These are phyloP conservation scores for Parafenestella ontariensis DNA, from an alignment of 2,329 filamentous ascomycete genomes.

Conservation along the genomic window DNA sequence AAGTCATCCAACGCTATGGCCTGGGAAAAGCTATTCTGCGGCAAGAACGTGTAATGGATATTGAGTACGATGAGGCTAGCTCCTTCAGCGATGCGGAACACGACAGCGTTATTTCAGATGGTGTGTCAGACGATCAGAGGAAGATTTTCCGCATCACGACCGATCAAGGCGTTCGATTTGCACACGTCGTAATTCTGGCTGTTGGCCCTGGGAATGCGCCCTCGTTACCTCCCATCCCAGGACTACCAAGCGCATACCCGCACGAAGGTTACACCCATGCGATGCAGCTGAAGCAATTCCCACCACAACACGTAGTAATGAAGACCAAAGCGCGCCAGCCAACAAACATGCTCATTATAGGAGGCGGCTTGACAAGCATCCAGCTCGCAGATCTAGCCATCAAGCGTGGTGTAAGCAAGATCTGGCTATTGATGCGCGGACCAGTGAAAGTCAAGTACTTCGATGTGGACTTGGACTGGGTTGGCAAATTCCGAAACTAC, in stretches of 20 bases:
- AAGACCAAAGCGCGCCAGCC: slow-evolving; percentile 56
- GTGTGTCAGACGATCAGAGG: slow-evolving; percentile 42
- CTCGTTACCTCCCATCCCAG: slow-evolving; percentile 55
- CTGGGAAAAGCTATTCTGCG: slow-evolving; percentile 64
- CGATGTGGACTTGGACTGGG: slow-evolving; percentile 78
- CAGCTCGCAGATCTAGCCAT: slow-evolving; percentile 74
- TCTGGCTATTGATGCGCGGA: slow-evolving; percentile 74
- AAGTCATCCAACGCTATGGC: slow-evolving; percentile 50
- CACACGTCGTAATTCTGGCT: slow-evolving; percentile 71
- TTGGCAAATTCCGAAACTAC: slow-evolving; percentile 81
- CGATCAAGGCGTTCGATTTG: slow-evolving; percentile 61
- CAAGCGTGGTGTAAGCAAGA: slow-evolving; percentile 68
- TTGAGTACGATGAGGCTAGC: slow-evolving; percentile 64
- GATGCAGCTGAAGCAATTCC: slow-evolving; percentile 67
- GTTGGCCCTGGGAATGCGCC: slow-evolving; percentile 70
- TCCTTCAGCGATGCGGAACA: slow-evolving; percentile 24
- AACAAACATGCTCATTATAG: slow-evolving; percentile 74
- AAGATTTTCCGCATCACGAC: slow-evolving; percentile 72
- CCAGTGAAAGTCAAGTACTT: slow-evolving; percentile 73
- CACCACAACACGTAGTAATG: slow-evolving; percentile 58
- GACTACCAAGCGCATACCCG: slow-evolving; percentile 40
- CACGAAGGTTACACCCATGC: slow-evolving; percentile 67
- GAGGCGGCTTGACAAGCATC: slow-evolving; percentile 78
- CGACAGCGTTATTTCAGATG: slow-evolving; percentile 26
- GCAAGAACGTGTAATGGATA: slow-evolving; percentile 66